Conservation (phyloP, 2,329 filamentous ascomycete genomes). For the Didymellaceae sp. region DNA sequence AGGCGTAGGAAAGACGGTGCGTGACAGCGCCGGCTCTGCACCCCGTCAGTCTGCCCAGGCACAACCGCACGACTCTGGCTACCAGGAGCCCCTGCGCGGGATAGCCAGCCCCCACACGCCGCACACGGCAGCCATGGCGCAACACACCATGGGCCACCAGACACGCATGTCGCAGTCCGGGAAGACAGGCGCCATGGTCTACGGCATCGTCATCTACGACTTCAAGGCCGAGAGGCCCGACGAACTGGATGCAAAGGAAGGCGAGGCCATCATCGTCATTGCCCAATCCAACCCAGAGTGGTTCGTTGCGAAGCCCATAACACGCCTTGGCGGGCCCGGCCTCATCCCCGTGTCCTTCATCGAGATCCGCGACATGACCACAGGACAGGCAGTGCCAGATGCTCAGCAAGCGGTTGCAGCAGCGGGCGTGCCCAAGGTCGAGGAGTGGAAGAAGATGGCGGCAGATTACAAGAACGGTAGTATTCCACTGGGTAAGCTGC, state of each 20-base stretch:
- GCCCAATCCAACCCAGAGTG: slow-evolving; percentile 98
- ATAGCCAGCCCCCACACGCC: slow-evolving; percentile 43
- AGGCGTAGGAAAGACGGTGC: slow-evolving; percentile 86
- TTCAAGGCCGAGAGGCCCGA: slow-evolving; percentile 95
- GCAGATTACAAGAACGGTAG: slow-evolving; percentile 99
- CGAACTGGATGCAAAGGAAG: slow-evolving; percentile 91
- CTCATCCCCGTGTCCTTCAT: slow-evolving; percentile 97
- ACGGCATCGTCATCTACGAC: slow-evolving; percentile 96
- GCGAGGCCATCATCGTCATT: slow-evolving; percentile 97
- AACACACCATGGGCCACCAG: slow-evolving; percentile 35
- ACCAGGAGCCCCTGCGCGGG: slow-evolving; percentile 63
- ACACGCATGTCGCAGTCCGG: slow-evolving; percentile 51
- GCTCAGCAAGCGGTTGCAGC: slow-evolving; percentile 83
- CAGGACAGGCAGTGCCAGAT: slow-evolving; percentile 80
- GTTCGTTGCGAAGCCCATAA: slow-evolving; percentile 99
- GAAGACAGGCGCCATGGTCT: slow-evolving; percentile 83
- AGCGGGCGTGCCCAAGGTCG: slow-evolving; percentile 90
- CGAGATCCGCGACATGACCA: slow-evolving; percentile 92
- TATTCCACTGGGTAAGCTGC: slow-evolving; percentile 92
- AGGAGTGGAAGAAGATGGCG: slow-evolving; percentile 99
- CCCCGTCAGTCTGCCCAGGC: slow-evolving; percentile 52
- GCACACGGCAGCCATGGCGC: slow-evolving; percentile 21
- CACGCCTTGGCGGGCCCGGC: slow-evolving; percentile 90
- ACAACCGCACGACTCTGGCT: slow-evolving; percentile 87
- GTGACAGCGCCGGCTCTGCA: slow-evolving; percentile 72